Conservation (phyloP, 805 yeast species). For the Scheffersomyces spartinae region DNA sequence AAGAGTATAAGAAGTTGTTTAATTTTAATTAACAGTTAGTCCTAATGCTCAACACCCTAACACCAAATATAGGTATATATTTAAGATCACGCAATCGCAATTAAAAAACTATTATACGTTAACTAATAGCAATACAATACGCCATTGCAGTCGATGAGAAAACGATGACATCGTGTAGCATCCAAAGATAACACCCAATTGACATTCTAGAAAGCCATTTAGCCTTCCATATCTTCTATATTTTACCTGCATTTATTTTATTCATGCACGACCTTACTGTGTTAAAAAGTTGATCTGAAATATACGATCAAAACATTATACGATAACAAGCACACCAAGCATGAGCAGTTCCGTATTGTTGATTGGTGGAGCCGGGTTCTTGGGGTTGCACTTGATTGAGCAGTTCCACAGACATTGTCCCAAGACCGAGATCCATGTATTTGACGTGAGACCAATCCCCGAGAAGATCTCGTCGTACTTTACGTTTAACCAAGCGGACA, state of each 20-base stretch:
- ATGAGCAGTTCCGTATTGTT: constrained; percentile 63
- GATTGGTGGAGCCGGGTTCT: constrained; percentile 93
- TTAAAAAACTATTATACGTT: no score
- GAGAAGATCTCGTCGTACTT: constrained; percentile 57
- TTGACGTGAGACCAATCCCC: constrained; percentile 86
- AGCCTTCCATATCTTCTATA: no score
- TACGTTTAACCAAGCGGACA: constrained; percentile 51
- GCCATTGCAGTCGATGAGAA: no score
- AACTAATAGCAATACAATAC: no score
- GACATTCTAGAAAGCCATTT: no score
- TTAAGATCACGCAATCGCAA: no score
- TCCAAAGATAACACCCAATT: no score
- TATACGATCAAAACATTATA: constrained; percentile 1
- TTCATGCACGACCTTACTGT: background rate
- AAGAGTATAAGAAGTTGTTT: constrained; percentile 14
- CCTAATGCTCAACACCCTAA: background rate
- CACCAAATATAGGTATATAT: background rate
- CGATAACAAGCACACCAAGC: constrained; percentile 6
- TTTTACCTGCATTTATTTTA: no score
- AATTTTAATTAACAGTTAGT: constrained; percentile 9
- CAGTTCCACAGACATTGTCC: constrained; percentile 62
- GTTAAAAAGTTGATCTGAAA: background rate
- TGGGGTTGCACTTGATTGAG: constrained; percentile 84
- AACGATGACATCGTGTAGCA: no score
- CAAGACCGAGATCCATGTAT: constrained; percentile 67